Evolutionary conservation across 768 basidiomycete genomes (phyloP), one percentile per base, ranked within the genome.

Genomic region (Cantharellus anzutake): DNA sequence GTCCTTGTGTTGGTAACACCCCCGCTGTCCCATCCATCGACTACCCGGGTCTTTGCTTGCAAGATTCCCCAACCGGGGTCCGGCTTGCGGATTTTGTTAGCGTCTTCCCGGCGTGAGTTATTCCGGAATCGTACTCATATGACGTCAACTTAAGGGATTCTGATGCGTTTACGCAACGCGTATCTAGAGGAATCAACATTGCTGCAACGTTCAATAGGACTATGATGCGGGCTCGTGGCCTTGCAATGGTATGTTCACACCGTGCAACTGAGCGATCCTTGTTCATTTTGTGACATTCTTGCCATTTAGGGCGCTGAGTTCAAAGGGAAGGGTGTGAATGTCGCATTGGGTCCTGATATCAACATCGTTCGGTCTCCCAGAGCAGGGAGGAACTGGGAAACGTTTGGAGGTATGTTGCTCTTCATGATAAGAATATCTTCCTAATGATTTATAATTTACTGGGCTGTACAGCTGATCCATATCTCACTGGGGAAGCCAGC

Each of bases 391-490:
- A 63, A 64, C 51, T 66, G 63, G 63, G 65, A 65, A 53, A 57
- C 44, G 3, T 62, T 60, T 52, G 64, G 61, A 58, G 60, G 61
- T 60, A 51, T 20, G 51, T 7, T 35, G 41, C 11, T 58, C 16
- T 7, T 35, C 3, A 14, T 2, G 5, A 4, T 20, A 37, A 51
- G 41, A 44, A 16, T 14, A 44, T 38, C 37, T n/a, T 20, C 42
- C n/a, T 53, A 14, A n/a, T 58, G 29, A 5, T 34, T 38, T 20
- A n/a, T 29, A 11, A 5, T n/a, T 55, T 41, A 58, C 57, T 35
- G 67, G 66, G 35, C 70, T 94, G 89, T 86, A 92, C 94, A 74
- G 89, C 78, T 5, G 92, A 96, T 68, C 67, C 67, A 14, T 68
- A 62, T 59, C 61, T 68, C 2, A 56, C 59, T 52, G 63, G 66